Evolutionary conservation across 2,329 filamentous ascomycete species (phyloP).

Genomic region (Knufia petricola): DNA sequence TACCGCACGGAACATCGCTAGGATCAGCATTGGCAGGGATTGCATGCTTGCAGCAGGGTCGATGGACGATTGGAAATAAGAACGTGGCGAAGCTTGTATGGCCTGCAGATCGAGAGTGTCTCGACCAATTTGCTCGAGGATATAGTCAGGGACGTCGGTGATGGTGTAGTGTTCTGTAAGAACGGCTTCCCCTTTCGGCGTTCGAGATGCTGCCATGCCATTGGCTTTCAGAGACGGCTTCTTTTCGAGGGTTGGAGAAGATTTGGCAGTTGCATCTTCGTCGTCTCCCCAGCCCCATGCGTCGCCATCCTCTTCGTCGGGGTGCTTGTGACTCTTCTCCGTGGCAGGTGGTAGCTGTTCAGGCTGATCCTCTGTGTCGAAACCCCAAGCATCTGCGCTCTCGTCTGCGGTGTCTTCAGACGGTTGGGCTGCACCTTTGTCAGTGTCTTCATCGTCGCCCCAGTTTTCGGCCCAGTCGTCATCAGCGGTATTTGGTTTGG

Average conservation of each 20-base stretch:
- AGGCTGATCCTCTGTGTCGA: slow-evolving; percentile 34
- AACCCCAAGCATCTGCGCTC: slow-evolving; percentile 39
- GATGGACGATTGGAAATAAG: slow-evolving; percentile 18
- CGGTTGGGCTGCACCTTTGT: neutral
- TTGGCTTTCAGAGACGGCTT: slow-evolving; percentile 8
- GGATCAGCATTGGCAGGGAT: slow-evolving; percentile 37
- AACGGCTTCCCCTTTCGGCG: slow-evolving; percentile 46
- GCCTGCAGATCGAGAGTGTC: slow-evolving; percentile 35
- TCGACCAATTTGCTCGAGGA: slow-evolving; percentile 40
- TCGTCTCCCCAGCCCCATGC: slow-evolving; percentile 85
- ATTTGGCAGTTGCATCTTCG: slow-evolving; percentile 31
- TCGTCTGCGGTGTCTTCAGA: slow-evolving; percentile 41
- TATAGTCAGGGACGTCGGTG: slow-evolving; percentile 73
- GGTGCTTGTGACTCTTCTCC: slow-evolving; percentile 16
- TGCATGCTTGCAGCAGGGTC: slow-evolving; percentile 36
- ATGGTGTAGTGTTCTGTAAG: slow-evolving; percentile 80
- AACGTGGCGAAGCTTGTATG: slow-evolving; percentile 31
- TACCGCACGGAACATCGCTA: slow-evolving; percentile 43
- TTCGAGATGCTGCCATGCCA: slow-evolving; percentile 5
- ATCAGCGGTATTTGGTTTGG: slow-evolving; percentile 38
- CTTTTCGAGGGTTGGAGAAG: neutral
- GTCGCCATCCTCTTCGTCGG: slow-evolving; percentile 41
- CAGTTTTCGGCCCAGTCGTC: slow-evolving; percentile 72
- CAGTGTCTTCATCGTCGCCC: slow-evolving; percentile 44
- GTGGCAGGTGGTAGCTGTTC: neutral